A percentile compares a stretch with the other conserved stretches of the same genome.
Conservation (phyloP, 1,284 basidiomycete genomes). For the Sparassis latifolia region DNA sequence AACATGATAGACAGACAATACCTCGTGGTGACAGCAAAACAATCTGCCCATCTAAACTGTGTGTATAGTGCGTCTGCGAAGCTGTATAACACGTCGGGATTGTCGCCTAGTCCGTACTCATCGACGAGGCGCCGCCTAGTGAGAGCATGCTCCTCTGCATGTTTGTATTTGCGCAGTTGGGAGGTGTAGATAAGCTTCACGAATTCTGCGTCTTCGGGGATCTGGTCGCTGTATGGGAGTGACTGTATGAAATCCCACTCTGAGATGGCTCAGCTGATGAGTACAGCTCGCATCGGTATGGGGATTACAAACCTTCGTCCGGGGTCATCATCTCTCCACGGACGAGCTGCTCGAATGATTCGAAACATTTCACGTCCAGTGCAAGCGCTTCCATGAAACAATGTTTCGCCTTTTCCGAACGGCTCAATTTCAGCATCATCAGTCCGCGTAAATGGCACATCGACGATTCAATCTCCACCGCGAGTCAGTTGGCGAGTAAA, state of each 20-base stretch:
- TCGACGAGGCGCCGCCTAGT: conserved; percentile 70
- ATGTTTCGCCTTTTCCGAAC: conserved; percentile 83
- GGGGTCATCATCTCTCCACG: conserved; percentile 91
- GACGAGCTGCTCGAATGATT: conserved; percentile 88
- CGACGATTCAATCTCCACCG: conserved; percentile 78
- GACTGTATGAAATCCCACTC: conserved; percentile 95
- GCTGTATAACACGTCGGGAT: conserved; percentile 88
- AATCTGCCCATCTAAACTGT: conserved; percentile 90
- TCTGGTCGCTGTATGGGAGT: conserved; percentile 80
- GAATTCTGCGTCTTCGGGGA: conserved; percentile 82
- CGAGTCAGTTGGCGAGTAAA: background rate
- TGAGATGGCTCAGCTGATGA: conserved; percentile 24
- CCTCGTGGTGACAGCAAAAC: conserved; percentile 84
- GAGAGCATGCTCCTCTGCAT: conserved; percentile 73
- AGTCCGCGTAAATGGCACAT: conserved; percentile 93
- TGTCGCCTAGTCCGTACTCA: conserved; percentile 78
- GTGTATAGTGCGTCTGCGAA: conserved; percentile 89
- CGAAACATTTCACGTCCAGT: conserved; percentile 96
- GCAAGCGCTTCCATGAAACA: conserved; percentile 93
- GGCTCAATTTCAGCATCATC: conserved; percentile 90
- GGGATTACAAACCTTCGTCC: conserved; percentile 66
- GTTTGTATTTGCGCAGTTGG: conserved; percentile 85
- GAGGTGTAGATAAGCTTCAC: conserved; percentile 89
- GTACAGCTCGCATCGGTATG: conserved; percentile 2
- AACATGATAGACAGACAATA: conserved; percentile 20